Base-by-base conservation (phyloP, 352 stramenopile species). In the Phytophthora quininea region DNA sequence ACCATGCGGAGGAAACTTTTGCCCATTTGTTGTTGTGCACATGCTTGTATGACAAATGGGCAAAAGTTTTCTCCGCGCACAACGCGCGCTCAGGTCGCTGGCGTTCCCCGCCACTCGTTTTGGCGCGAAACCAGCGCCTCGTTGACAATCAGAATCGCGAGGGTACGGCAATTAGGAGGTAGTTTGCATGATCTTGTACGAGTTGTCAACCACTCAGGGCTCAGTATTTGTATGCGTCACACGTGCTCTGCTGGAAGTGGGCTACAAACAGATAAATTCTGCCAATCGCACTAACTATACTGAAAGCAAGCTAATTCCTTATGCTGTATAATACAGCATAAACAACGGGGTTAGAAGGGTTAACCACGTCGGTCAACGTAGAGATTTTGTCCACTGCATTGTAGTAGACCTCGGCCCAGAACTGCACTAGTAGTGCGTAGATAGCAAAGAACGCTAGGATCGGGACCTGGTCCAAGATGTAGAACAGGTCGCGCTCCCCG, bases 321-420 rank as follows among this genome's bases (percentile, higher is more conserved):
- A 60, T 61, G 24, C 38, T 70, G 62, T 61, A 64, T 58, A 24
- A 64, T 64, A 64, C 54, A 60, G 62, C 35, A 64, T 61, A 70
- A 60, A 45, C 33, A 43, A 29, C 50, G 50, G 62, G 54, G 54
- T 29, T 62, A 52, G 47, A 64, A 54, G 62, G 37, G 58, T 40
- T 40, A 40, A 40, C 35, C 11, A 89, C 62, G 10, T 79, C 72
- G 27, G 74, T 80, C 42, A 95, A 73, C 4, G 87, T 78, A 14
- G 73, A 46, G 46, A 95, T 65, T 38, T 88, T 77, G 59, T 95
- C 88, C 49, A 93, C 86, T 32, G 89, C 89, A 46, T 96, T 94
- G 77, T 93, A 96, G 58, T 96, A 96, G 12, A 96, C 86, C 64
- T 96, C 87, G 5, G 89, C 89, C 89, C 89, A 96, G 49, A 96